Percentiles rank a stretch among this genome's conserved stretches.
phyloP scores from a whole-genome alignment of 148 eudicot genomes.

The Simmondsia chinensis region DNA sequence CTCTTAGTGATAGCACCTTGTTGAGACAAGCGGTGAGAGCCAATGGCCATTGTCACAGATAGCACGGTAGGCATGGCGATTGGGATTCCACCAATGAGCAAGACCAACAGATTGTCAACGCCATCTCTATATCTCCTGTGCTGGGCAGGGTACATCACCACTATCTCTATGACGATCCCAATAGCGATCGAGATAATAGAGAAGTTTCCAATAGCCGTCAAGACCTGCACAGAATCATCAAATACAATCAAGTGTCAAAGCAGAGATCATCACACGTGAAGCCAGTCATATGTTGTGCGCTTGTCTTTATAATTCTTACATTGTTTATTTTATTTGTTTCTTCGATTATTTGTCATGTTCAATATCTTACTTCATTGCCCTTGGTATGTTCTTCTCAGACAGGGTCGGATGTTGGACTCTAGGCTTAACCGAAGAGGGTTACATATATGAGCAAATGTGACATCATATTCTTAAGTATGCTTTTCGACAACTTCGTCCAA shows the following conservation, averaged over 20 bases:
- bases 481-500: too few species aligned
- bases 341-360: too few species aligned
- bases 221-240: slow-evolving; percentile 32
- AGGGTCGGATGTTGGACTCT: too few species aligned
- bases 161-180: slow-evolving; percentile 54
- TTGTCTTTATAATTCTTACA: too few species aligned
- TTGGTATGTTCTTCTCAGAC: too few species aligned
- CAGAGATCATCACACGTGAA: not conserved
- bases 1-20: slow-evolving; percentile 90
- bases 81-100: slow-evolving; percentile 82
- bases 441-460: too few species aligned
- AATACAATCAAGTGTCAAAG: not conserved
- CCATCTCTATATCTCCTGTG: slow-evolving; percentile 65
- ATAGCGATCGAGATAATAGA: slow-evolving; percentile 60
- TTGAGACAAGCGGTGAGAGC: slow-evolving; percentile 68
- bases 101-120: slow-evolving; percentile 68
- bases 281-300: too few species aligned
- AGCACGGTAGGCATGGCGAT: slow-evolving; percentile 88
- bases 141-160: slow-evolving; percentile 81
- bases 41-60: slow-evolving; percentile 88
- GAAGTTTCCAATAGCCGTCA: slow-evolving; percentile 83
- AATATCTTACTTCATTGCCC: too few species aligned
- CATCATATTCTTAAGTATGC: too few species aligned
- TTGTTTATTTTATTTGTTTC: too few species aligned
- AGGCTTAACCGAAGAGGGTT: too few species aligned